Evolutionary conservation across 2,329 filamentous ascomycete species (phyloP).

Genomic region (Mycocentrospora acerina): DNA sequence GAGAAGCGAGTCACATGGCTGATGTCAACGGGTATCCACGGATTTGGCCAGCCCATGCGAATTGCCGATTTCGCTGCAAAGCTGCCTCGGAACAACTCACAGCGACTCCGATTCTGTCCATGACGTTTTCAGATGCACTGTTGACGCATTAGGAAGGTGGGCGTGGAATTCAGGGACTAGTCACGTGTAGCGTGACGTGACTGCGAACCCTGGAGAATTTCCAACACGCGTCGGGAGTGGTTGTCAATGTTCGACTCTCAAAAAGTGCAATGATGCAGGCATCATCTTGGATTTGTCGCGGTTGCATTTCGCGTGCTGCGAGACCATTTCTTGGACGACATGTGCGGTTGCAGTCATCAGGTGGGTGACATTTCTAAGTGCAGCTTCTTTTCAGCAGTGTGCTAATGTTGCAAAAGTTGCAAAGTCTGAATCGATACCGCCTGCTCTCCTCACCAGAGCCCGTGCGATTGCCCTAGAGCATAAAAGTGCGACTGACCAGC

Average conservation of each 20-base stretch:
- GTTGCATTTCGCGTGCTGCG: slow-evolving; percentile 46
- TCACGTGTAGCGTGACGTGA: slow-evolving; percentile 33
- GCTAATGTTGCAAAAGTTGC: slow-evolving; percentile 22
- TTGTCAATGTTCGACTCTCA: slow-evolving; percentile 8
- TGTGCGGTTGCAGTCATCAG: slow-evolving; percentile 31
- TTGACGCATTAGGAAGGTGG: slow-evolving; percentile 16
- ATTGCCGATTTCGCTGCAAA: slow-evolving; percentile 26
- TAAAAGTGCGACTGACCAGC: slow-evolving; percentile 52
- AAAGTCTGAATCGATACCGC: slow-evolving; percentile 47
- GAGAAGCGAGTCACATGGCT: slow-evolving; percentile 5
- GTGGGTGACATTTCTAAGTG: slow-evolving; percentile 9
- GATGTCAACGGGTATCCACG: slow-evolving; percentile 30
- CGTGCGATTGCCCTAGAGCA: slow-evolving; percentile 59
- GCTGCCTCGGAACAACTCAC: slow-evolving; percentile 15
- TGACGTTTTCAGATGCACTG: slow-evolving; percentile 4
- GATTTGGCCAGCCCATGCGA: slow-evolving; percentile 20
- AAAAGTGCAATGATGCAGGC: slow-evolving; percentile 39
- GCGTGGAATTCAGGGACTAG: not conserved
- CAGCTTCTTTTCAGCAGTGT: not conserved
- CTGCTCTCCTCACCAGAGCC: slow-evolving; percentile 58
- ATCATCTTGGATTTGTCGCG: slow-evolving; percentile 50
- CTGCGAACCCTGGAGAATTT: slow-evolving; percentile 14
- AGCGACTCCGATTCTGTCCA: slow-evolving; percentile 7
- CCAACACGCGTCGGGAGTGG: slow-evolving; percentile 24
- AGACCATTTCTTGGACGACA: slow-evolving; percentile 33